Base-by-base conservation (phyloP, 208 protist genomes). In the Porcisia hertigi region DNA sequence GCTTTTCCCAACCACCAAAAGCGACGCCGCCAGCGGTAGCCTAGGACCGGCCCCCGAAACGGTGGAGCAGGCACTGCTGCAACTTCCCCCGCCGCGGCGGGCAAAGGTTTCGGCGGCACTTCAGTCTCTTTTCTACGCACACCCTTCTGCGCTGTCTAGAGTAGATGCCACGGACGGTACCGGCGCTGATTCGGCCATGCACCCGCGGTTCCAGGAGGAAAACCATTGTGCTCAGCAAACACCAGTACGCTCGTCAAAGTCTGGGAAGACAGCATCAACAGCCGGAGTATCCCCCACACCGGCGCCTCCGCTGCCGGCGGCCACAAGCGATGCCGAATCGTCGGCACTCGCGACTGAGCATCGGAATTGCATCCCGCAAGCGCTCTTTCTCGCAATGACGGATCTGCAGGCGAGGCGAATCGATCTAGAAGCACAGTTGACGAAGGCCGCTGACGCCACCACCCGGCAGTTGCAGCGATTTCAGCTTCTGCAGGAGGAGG, bases 401-500 rank as follows among this genome's bases (percentile, higher is more conserved):
- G 65, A 81, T 6, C 69, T 92, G 70, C 86, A 86, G 12, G 57
- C 25, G 6, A 64, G 57, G 30, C 83, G 88, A 4, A 58, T 87
- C 4, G 20, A 55, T 8, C 55, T 88, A 57, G 86, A 92, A 54
- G 81, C 75, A 43, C 80, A 81, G 55, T 41, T 86, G 43, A 69
- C 57, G 34, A 34, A 2, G 11, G 67, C 84, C n/a, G 77, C 69
- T 49, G 43, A 47, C 5, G 69, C 58, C 25, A 67, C 65, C 25
- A 55, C 63, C 36, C 49, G 60, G 63, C 81, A 92, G 69, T 59
- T 87, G n/a, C 65, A 76, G 45, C 72, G 86, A 30, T 84, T 88
- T 77, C 78, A 86, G 63, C 66, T 88, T 2, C 79, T 92, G 39
- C 78, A 87, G 77, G 79, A 86, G 69, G 82, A 84, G 65, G 60